Evolutionary conservation across 2,329 filamentous ascomycete species (phyloP).

Genomic region (Didymella exigua): DNA sequence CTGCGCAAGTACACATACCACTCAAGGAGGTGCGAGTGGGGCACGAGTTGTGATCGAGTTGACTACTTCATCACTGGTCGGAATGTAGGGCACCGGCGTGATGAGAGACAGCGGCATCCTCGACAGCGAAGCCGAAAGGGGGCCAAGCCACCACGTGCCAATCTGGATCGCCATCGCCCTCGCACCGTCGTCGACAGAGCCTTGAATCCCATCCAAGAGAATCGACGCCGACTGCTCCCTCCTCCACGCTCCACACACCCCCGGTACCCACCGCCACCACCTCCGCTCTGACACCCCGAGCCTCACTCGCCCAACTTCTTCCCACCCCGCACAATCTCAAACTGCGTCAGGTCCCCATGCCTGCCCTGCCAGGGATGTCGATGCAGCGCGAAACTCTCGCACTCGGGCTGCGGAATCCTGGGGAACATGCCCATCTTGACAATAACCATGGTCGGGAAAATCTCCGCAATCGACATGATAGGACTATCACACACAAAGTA

Average conservation of each 20-base stretch:
- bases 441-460: constrained; percentile 52
- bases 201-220: neutral
- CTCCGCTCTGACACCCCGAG: neutral
- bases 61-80: constrained; percentile 58
- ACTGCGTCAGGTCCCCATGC: constrained; percentile 47
- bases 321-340: constrained; percentile 48
- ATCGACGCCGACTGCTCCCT: neutral
- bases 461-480: constrained; percentile 53
- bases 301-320: constrained; percentile 43
- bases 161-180: constrained; percentile 49
- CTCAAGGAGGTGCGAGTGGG: constrained; percentile 53
- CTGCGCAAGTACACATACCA: constrained; percentile 61
- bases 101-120: constrained; percentile 50
- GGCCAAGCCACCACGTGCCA: constrained; percentile 61
- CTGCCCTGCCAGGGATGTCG: constrained; percentile 53
- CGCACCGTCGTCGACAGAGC: neutral
- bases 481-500: constrained; percentile 50
- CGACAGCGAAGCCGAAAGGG: constrained; percentile 53
- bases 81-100: constrained; percentile 47
- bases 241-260: neutral
- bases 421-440: constrained; percentile 60
- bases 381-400: constrained; percentile 53
- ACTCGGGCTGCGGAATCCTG: constrained; percentile 54
- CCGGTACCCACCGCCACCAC: neutral
- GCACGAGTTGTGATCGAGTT: constrained; percentile 59